Conservation (phyloP, 345 rosid genomes). For the Arabis alpina region DNA sequence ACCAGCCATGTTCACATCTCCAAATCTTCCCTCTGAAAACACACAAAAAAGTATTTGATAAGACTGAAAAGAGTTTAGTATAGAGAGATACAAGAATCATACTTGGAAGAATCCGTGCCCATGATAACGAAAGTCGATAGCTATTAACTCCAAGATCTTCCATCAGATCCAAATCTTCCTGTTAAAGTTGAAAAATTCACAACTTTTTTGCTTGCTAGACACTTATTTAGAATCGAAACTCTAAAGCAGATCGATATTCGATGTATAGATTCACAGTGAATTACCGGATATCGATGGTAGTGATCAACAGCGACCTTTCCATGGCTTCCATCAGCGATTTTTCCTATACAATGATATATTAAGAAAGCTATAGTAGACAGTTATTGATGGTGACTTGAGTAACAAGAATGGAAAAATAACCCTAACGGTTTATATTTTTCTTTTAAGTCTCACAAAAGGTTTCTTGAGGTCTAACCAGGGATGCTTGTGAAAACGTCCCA, state of each 20-base stretch:
- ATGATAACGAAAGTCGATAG: slow-evolving; percentile 77
- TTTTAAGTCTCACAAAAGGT: neutral
- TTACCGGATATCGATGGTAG: slow-evolving; percentile 67
- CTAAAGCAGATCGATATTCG: neutral
- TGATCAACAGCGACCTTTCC: slow-evolving; percentile 75
- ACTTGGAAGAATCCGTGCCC: slow-evolving; percentile 85
- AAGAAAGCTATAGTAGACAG: neutral
- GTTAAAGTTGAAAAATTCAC: neutral
- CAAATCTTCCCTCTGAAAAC: slow-evolving; percentile 67
- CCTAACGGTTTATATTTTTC: neutral
- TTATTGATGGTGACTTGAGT: slow-evolving; percentile 16
- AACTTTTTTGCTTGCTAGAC: neutral
- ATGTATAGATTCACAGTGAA: neutral
- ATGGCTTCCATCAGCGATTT: slow-evolving; percentile 61
- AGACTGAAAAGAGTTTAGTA: neutral
- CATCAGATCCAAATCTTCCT: slow-evolving; percentile 46
- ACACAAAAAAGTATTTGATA: neutral
- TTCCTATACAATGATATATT: slow-evolving; percentile 43
- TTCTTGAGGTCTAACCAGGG: slow-evolving; percentile 42
- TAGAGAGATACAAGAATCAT: slow-evolving; percentile 11
- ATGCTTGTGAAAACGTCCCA: slow-evolving; percentile 59
- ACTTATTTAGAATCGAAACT: neutral
- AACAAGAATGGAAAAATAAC: slow-evolving; percentile 18
- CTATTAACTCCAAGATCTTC: slow-evolving; percentile 61
- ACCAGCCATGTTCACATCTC: slow-evolving; percentile 65